These are phyloP conservation scores for Teratosphaeria epicoccoides DNA, from an alignment of 2,329 filamentous ascomycete species.

Conservation along the genomic window DNA sequence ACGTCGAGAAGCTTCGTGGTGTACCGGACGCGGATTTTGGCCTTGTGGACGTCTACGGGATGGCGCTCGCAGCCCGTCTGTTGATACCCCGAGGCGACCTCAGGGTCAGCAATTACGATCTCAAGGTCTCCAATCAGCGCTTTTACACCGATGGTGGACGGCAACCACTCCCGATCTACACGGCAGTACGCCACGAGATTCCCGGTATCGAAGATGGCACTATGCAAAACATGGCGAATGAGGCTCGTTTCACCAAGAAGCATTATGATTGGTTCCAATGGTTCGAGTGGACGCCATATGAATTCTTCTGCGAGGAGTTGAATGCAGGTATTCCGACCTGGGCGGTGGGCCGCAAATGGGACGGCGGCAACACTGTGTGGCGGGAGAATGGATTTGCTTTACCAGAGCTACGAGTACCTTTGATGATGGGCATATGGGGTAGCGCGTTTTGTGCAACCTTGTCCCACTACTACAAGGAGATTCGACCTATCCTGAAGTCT, in stretches of 20 bases:
- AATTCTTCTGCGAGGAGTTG: constrained; percentile 91
- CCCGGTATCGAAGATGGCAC: constrained; percentile 39
- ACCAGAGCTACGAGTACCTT: constrained; percentile 72
- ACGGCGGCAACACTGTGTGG: constrained; percentile 56
- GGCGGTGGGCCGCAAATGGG: constrained; percentile 77
- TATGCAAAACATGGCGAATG: constrained; percentile 23
- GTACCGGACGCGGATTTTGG: constrained; percentile 73
- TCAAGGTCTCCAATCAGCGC: constrained; percentile 84
- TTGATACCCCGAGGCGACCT: constrained; percentile 80
- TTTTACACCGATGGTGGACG: constrained; percentile 65
- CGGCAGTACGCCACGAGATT: constrained; percentile 90
- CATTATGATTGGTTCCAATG: constrained; percentile 78
- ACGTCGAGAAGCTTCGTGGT: constrained; percentile 85
- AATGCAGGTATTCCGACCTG: constrained; percentile 87
- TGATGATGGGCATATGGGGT: constrained; percentile 90
- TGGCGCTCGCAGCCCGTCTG: constrained; percentile 72
- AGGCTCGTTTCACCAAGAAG: constrained; percentile 30
- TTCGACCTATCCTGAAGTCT: constrained; percentile 68
- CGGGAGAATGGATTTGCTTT: constrained; percentile 57
- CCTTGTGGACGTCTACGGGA: constrained; percentile 84
- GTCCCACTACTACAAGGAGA: constrained; percentile 90
- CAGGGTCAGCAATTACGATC: constrained; percentile 62
- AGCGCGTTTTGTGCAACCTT: constrained; percentile 93
- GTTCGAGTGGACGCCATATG: constrained; percentile 92
- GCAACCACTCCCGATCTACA: constrained; percentile 87